These are phyloP conservation scores for Hypoxylon sp. DNA, from an alignment of 2,329 filamentous ascomycete genomes.

Conservation along the genomic window DNA sequence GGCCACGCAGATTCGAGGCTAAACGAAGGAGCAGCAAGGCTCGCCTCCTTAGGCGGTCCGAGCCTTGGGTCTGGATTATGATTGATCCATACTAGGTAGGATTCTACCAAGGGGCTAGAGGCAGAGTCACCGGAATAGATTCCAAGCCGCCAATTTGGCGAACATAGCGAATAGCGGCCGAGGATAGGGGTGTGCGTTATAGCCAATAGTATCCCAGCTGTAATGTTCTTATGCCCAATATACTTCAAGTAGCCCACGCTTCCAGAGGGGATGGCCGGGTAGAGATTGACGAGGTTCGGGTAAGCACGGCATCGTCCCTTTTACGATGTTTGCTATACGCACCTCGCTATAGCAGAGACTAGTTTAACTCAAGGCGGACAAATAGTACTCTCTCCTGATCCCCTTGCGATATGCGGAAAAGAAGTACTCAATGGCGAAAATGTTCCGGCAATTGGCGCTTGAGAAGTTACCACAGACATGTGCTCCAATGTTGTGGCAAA, in stretches of 20 bases:
- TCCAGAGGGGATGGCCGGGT: not conserved
- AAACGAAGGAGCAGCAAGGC: constrained; percentile 15
- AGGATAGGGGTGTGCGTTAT: constrained; percentile 12
- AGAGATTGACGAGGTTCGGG: constrained; percentile 9
- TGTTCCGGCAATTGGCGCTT: constrained; percentile 25
- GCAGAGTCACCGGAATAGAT: constrained; percentile 31
- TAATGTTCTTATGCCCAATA: constrained; percentile 29
- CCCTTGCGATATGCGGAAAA: constrained; percentile 22
- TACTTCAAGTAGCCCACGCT: constrained; percentile 24
- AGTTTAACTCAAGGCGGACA: constrained; percentile 14
- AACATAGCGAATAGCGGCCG: constrained; percentile 21
- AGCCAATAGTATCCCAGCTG: constrained; percentile 22
- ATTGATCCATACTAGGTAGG: constrained; percentile 16
- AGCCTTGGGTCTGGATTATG: constrained; percentile 12
- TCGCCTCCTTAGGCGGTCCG: constrained; percentile 29
- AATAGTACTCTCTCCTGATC: constrained; percentile 4
- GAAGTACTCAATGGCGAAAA: constrained; percentile 33
- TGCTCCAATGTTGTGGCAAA: constrained; percentile 21
- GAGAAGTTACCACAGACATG: constrained; percentile 16
- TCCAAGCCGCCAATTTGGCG: constrained; percentile 26
- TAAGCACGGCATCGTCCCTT: constrained; percentile 14
- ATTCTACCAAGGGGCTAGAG: constrained; percentile 23
- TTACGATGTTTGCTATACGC: constrained; percentile 14
- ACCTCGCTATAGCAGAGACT: constrained; percentile 15
- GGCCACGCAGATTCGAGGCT: constrained; percentile 15